Evolutionary conservation across 2,329 filamentous ascomycete species (phyloP), one percentile per base, ranked within the genome.

Genomic region (Cucurbitaria berberidis): DNA sequence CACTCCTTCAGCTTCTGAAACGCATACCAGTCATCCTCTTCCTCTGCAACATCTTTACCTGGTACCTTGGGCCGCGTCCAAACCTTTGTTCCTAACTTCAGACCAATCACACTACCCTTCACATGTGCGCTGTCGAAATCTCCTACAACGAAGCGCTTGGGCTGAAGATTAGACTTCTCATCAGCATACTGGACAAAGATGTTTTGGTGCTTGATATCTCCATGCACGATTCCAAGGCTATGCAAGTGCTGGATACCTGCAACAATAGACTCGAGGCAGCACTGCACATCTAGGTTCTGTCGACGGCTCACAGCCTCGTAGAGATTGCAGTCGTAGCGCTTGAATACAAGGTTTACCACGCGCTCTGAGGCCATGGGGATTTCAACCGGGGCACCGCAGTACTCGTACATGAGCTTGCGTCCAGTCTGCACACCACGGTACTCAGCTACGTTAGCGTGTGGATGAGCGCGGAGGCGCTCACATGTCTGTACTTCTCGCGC

Each of bases 271-370:
- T 26, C 10, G 1, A 52, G 24, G 11, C 48, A 56, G 11, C 34
- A 10, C 13, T 19, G 24, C 13, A 48, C 22, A 32, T 56, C 40
- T 8, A 52, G 1, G n/a, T 39, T 21, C 13, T 43, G 32, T 8
- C 36, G 27, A 18, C 45, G 39, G 10, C 21, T 35, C 2, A 53
- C 34, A 24, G 50, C 21, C 6, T 53, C 49, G 19, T 42, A 27
- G 5, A 59, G 34, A n/a, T 36, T 53, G 15, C 34, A 48, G 16
- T 46, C 34, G 42, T 54, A 52, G 10, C 32, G 42, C 9, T 44
- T 34, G 30, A 54, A 54, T 0, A 48, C 41, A 5, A 54, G 46
- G 7, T 39, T 44, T 6, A 24, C 8, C 5, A 55, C 39, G 21
- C 48, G 48, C 36, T 44, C 30, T 1, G 27, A 24, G 42, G 43